Conservation (phyloP, 176 grass and related monocot genomes). For the Elaeis guineensis region DNA sequence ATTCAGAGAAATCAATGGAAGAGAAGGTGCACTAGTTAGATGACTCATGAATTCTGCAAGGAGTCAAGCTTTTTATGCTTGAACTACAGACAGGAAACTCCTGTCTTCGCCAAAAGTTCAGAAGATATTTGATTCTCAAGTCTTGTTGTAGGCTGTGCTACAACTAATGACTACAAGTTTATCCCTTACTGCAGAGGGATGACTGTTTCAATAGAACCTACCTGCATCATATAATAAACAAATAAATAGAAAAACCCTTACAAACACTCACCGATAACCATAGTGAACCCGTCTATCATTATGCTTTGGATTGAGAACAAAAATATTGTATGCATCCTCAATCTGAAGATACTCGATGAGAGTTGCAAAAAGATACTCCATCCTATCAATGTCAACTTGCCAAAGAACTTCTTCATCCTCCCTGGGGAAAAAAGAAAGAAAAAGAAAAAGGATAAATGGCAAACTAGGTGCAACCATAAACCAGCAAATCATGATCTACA, state of each 20-base stretch:
- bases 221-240: too few relatives aligned
- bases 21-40: too few relatives aligned
- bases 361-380: constrained; percentile 81
- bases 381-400: constrained; percentile 80
- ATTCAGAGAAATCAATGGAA: too few relatives aligned
- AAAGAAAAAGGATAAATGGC: neutral
- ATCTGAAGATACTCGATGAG: constrained; percentile 85
- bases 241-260: constrained; percentile 6
- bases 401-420: constrained; percentile 24
- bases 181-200: too few relatives aligned
- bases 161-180: too few relatives aligned
- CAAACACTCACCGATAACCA: constrained; percentile 69
- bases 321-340: constrained; percentile 89
- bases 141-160: too few relatives aligned
- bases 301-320: constrained; percentile 78
- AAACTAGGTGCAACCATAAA: neutral
- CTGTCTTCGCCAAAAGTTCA: too few relatives aligned
- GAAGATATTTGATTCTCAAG: too few relatives aligned
- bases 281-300: constrained; percentile 47
- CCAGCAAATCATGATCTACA: constrained; percentile 21
- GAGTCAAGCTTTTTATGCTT: too few relatives aligned
- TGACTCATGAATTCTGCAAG: too few relatives aligned
- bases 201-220: too few relatives aligned
- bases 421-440: neutral
- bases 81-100: too few relatives aligned